Percentiles rank a stretch among this genome's conserved stretches.
These are phyloP conservation scores for Carex pumila DNA, from an alignment of 176 grass and related monocot species.

Conservation along the genomic window DNA sequence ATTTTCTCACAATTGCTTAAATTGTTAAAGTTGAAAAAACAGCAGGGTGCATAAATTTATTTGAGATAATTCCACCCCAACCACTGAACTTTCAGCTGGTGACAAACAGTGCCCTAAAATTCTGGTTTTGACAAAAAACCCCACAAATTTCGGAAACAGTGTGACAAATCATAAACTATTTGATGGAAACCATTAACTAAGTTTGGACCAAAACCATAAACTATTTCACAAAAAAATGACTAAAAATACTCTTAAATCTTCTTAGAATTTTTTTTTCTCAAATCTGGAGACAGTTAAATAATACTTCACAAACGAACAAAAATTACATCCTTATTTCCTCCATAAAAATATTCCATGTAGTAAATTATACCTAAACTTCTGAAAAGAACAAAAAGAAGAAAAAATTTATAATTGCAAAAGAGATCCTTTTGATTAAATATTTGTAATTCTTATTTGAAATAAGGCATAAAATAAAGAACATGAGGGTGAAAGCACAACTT, in stretches of 20 bases:
- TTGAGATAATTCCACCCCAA: neutral
- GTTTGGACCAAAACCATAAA: neutral
- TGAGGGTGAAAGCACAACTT: neutral
- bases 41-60: neutral
- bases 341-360: neutral
- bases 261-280: neutral
- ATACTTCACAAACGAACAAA: neutral
- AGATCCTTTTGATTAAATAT: neutral
- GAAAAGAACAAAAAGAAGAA: neutral
- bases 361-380: neutral
- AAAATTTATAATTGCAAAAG: neutral
- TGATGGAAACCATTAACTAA: neutral
- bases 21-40: neutral
- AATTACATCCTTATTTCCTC: neutral
- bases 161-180: neutral
- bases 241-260: neutral
- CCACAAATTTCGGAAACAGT: neutral
- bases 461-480: neutral
- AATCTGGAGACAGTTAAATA: neutral
- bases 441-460: neutral
- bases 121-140: neutral
- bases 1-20: neutral
- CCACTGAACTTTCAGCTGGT: neutral
- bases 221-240: neutral
- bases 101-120: neutral